These are phyloP conservation scores for Talaromyces sp. DNA, from an alignment of 2,329 filamentous ascomycete genomes.

Conservation along the genomic window DNA sequence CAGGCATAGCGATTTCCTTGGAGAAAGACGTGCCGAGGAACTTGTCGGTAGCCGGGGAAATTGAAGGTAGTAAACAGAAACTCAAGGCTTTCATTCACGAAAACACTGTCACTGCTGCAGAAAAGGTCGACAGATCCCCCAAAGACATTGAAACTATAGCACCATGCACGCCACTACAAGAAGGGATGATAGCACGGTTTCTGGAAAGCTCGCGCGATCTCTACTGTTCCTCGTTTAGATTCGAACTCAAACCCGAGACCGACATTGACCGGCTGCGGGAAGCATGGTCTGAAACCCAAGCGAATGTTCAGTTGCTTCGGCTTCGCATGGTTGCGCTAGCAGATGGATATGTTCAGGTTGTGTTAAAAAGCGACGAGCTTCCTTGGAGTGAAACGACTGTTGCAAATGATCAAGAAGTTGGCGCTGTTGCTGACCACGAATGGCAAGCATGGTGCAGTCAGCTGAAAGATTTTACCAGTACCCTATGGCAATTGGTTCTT, in stretches of 20 bases:
- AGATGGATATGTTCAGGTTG: conserved; percentile 72
- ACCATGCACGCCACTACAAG: conserved; percentile 79
- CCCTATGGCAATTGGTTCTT: conserved; percentile 32
- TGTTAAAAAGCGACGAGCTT: conserved; percentile 44
- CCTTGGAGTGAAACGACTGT: conserved; percentile 43
- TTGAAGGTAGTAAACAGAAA: conserved; percentile 52
- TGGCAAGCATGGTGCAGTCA: conserved; percentile 50
- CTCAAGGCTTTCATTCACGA: conserved; percentile 62
- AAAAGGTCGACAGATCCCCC: conserved; percentile 47
- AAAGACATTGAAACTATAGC: conserved; percentile 64
- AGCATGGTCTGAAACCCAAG: conserved; percentile 56
- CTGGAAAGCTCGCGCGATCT: conserved; percentile 52
- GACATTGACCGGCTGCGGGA: conserved; percentile 46
- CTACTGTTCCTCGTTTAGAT: conserved; percentile 74
- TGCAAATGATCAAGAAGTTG: conserved; percentile 26
- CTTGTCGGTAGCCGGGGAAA: conserved; percentile 16
- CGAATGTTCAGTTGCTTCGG: conserved; percentile 59
- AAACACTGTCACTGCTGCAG: conserved; percentile 51
- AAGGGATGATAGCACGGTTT: conserved; percentile 74
- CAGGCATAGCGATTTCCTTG: conserved; percentile 33
- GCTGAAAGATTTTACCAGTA: conserved; percentile 43
- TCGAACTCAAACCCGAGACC: conserved; percentile 47
- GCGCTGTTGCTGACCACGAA: conserved; percentile 30
- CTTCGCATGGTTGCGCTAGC: conserved; percentile 67
- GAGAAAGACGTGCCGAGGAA: background rate